These are phyloP conservation scores for Fragosphaeria purpurea DNA, from an alignment of 2,329 filamentous ascomycete genomes.

Conservation along the genomic window DNA sequence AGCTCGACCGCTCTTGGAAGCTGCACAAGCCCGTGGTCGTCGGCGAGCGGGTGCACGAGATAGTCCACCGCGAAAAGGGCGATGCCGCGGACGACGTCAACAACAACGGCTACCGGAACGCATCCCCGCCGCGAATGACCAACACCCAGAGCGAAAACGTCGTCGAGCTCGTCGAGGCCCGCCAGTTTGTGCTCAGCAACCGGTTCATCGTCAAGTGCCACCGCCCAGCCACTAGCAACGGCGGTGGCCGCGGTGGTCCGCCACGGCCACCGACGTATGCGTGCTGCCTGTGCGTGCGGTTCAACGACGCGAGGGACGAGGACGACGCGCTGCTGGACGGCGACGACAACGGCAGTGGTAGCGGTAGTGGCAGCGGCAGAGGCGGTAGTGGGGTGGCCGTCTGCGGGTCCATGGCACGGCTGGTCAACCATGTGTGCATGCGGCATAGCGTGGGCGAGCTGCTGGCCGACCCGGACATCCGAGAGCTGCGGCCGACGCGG, in stretches of 20 bases:
- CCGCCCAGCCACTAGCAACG: slow-evolving; percentile 17
- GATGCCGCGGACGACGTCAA: neutral
- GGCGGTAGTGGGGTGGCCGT: slow-evolving; percentile 11
- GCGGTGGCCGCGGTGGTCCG: neutral
- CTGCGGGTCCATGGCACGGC: slow-evolving; percentile 18
- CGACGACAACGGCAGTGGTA: neutral
- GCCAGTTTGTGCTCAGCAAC: slow-evolving; percentile 21
- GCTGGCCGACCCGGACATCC: slow-evolving; percentile 17
- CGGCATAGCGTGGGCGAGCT: slow-evolving; percentile 17
- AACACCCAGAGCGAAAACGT: neutral
- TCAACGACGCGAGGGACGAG: slow-evolving; percentile 4
- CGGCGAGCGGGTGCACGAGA: slow-evolving; percentile 6
- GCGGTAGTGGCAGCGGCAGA: too few species aligned
- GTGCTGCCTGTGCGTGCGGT: slow-evolving; percentile 21
- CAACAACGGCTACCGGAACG: neutral
- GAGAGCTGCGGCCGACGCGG: slow-evolving; percentile 7
- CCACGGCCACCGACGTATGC: slow-evolving; percentile 15
- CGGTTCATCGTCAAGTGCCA: slow-evolving; percentile 29
- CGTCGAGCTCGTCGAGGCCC: slow-evolving; percentile 17
- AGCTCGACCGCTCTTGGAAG: slow-evolving; percentile 21
- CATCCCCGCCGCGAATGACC: neutral
- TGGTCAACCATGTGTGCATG: slow-evolving; percentile 22
- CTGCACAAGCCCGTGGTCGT: slow-evolving; percentile 17
- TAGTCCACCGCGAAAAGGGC: neutral
- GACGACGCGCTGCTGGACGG: slow-evolving; percentile 15